A percentile compares a stretch with the other conserved stretches of the same genome.
Conservation (phyloP, 2,329 filamentous ascomycete genomes). For the Macrophomina phaseolina region DNA sequence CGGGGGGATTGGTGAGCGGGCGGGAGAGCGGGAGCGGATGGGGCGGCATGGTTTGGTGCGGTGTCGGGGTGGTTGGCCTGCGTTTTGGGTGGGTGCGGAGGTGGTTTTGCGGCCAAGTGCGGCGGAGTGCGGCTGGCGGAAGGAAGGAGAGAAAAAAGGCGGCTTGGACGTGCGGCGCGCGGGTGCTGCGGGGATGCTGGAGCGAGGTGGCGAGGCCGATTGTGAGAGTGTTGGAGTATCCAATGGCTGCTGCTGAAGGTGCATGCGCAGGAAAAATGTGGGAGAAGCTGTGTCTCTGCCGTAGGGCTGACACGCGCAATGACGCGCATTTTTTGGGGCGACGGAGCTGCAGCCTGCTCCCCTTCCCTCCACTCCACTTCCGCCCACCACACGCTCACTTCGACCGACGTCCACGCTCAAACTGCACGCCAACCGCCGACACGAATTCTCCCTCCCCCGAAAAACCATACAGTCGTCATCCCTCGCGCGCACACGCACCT, state of each 20-base stretch:
- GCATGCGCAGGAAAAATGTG: not conserved
- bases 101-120: too few species aligned
- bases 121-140: too few species aligned
- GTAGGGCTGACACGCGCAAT: conserved; percentile 2
- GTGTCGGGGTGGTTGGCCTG: not conserved
- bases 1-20: not conserved
- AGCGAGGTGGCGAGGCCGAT: not conserved
- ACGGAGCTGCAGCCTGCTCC: not conserved
- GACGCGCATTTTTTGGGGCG: conserved; percentile 1
- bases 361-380: not conserved
- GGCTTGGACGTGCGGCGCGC: too few species aligned
- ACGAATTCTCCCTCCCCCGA: not conserved
- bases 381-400: not conserved
- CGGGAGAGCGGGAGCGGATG: conserved; percentile 12
- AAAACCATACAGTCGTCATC: not conserved
- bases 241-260: not conserved
- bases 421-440: not conserved
- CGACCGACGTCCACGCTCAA: too few species aligned
- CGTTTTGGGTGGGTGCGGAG: too few species aligned
- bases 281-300: not conserved
- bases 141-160: too few species aligned
- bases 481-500: not conserved
- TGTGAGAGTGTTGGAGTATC: not conserved
- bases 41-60: conserved; percentile 9
- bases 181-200: too few species aligned